A percentile compares a stretch with the other conserved stretches of the same genome.
Conservation (phyloP, 345 rosid species). For the Corymbia maculata region DNA sequence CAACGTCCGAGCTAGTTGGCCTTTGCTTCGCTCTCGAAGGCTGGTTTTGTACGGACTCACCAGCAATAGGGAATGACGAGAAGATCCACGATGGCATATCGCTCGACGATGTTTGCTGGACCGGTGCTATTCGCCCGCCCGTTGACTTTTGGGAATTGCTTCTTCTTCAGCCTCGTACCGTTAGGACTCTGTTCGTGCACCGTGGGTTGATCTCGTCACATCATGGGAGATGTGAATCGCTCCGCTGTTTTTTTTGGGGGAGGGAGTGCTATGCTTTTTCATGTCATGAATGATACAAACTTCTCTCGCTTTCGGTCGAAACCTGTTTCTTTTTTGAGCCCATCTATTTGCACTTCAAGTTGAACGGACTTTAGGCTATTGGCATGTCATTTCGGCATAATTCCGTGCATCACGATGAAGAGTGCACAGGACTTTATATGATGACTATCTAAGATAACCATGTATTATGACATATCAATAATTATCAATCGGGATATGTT, state of each 20-base stretch:
- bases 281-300: too few species aligned
- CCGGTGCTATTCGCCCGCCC: not conserved
- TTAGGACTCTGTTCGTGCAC: too few species aligned
- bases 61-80: not conserved
- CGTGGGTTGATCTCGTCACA: not conserved
- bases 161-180: rapidly evolving
- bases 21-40: not conserved
- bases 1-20: not conserved
- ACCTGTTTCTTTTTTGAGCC: not conserved
- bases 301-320: too few species aligned
- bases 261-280: too few species aligned
- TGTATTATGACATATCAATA: too few species aligned
- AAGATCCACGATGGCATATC: not conserved
- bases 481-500: too few species aligned
- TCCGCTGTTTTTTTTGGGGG: too few species aligned
- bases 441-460: too few species aligned
- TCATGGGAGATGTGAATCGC: not conserved
- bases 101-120: not conserved
- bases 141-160: not conserved
- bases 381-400: not conserved
- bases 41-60: not conserved
- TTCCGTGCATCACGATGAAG: not conserved
- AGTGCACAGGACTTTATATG: not conserved
- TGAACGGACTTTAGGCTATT: not conserved
- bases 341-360: not conserved